Evolutionary conservation across 306 rosid genomes (phyloP).

Genomic region (Vigna reflexopilosa): DNA sequence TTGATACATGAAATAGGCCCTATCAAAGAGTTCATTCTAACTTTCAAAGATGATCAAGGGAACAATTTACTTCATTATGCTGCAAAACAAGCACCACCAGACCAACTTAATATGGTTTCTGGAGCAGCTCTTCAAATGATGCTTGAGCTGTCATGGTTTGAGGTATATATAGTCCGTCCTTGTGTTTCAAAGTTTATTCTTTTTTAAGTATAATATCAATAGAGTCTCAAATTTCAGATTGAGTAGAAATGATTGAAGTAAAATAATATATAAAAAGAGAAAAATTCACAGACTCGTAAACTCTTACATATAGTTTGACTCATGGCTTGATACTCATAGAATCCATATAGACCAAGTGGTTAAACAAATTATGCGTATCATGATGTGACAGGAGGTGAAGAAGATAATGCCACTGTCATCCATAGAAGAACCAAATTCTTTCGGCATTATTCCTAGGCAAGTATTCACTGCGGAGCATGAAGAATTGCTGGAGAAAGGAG

Average conservation of each 20-base stretch:
- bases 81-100: slow-evolving; percentile 45
- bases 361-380: neutral
- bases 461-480: slow-evolving; percentile 51
- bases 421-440: slow-evolving; percentile 42
- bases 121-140: slow-evolving; percentile 61
- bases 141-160: slow-evolving; percentile 55
- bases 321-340: too few relatives aligned
- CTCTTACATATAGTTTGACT: too few relatives aligned
- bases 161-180: slow-evolving; percentile 37
- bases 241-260: too few relatives aligned
- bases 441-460: slow-evolving; percentile 42
- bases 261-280: too few relatives aligned
- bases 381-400: slow-evolving; percentile 53
- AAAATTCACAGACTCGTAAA: too few relatives aligned
- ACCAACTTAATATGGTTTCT: slow-evolving; percentile 44
- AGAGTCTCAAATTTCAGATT: too few relatives aligned
- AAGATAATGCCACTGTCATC: slow-evolving; percentile 44
- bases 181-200: neutral
- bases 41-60: neutral
- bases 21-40: slow-evolving; percentile 36
- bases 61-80: slow-evolving; percentile 51
- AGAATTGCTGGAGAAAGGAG: slow-evolving; percentile 43
- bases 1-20: slow-evolving; percentile 49
- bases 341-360: too few relatives aligned
- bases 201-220: too few relatives aligned